Base-by-base conservation (phyloP, 345 rosid species). In the Euphorbia pulcherrima region DNA sequence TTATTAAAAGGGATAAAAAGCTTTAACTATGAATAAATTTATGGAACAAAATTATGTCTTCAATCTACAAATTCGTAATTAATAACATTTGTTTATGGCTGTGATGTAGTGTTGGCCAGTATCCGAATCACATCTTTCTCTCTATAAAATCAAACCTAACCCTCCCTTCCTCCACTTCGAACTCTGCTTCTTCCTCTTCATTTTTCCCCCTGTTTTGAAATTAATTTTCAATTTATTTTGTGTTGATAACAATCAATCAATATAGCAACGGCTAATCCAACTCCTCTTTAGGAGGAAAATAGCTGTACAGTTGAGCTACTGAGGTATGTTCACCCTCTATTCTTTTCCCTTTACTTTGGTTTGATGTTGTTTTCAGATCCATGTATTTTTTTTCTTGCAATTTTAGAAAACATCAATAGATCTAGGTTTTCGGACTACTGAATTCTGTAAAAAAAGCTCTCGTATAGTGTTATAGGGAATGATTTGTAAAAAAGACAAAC, bases 71-170 rank as follows among this genome's bases (percentile, higher is more conserved):
- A n/a, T n/a, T n/a, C n/a, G n/a, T n/a, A n/a, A n/a, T n/a, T n/a
- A 39, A 2, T 10, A 17, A 40, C 24, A 39, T 63, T 17, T 62
- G 21, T 24, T 21, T 24, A 26, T 47, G 67, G 61, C 51, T 67
- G 37, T 35, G 50, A 30, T 53, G 37, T 35, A 35, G 30, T 53
- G 50, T 67, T 67, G 64, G 39, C 57, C 69, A 44, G 30, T 64
- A 30, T 47, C 69, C 57, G 0, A 2, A 58, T 51, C 51, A 58
- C 39, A 27, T 27, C 48, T 62, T 61, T 35, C 29, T 21, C 26
- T 47, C 75, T 80, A 82, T 76, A 84, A 67, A 62, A 79, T 69
- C 21, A 30, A 63, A 72, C 37, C n/a, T 50, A 35, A 35, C 69
- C 68, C 29, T 50, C 10, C 44, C 7, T n/a, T 1, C 13, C 21